A percentile compares a stretch with the other conserved stretches of the same genome.
Conservation (phyloP, 106 monocot species). For the Acorus calamus region DNA sequence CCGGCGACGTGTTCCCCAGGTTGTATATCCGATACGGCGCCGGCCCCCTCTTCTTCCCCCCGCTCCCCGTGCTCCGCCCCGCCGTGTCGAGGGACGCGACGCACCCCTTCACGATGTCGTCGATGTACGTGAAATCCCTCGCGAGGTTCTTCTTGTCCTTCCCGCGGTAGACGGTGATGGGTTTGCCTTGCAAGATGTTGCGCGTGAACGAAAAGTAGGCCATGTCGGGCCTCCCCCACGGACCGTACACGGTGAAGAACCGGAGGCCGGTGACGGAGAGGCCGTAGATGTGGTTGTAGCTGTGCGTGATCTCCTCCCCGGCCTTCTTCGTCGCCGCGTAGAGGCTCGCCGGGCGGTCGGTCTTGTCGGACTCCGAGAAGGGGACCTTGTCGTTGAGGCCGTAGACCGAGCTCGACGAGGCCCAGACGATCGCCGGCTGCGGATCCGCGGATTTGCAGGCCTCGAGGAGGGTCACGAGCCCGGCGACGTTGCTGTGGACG, state of each 20-base stretch:
- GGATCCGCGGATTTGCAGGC: constrained; percentile 39
- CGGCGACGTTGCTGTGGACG: constrained; percentile 37
- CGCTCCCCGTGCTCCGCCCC: constrained; percentile 29
- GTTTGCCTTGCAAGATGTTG: constrained; percentile 39
- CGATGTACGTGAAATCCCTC: constrained; percentile 40
- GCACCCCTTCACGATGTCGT: constrained; percentile 41
- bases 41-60: constrained; percentile 28
- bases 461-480: constrained; percentile 31
- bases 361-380: constrained; percentile 31
- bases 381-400: constrained; percentile 51
- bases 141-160: constrained; percentile 29
- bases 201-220: constrained; percentile 54
- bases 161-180: constrained; percentile 36
- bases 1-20: constrained; percentile 37
- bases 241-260: constrained; percentile 67
- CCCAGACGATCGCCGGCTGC: constrained; percentile 38
- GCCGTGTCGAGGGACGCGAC: constrained; percentile 27
- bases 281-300: constrained; percentile 77
- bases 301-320: no score
- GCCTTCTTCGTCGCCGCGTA: no score
- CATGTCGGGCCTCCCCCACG: constrained; percentile 68
- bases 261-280: constrained; percentile 63
- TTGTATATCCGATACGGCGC: constrained; percentile 39
- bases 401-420: constrained; percentile 35
- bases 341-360: constrained; percentile 1